phyloP scores from a whole-genome alignment of 2,329 filamentous ascomycete species.

The Ceratocystis eucalypticola region DNA sequence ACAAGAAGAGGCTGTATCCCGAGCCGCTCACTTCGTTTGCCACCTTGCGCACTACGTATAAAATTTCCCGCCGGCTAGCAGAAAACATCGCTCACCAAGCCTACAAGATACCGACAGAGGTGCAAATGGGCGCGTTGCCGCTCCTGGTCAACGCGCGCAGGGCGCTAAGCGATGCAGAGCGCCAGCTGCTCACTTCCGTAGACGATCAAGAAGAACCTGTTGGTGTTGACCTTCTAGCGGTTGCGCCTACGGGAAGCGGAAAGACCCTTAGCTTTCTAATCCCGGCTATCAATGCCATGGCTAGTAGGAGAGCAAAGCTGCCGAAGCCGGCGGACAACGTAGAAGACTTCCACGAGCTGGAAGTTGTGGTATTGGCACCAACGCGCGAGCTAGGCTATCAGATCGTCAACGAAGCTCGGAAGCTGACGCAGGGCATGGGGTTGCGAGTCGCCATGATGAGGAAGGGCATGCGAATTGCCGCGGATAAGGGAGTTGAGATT shows the following conservation, averaged over 20 bases:
- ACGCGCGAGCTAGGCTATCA: conserved; percentile 68
- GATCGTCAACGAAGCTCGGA: conserved; percentile 74
- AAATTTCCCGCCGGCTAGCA: conserved; percentile 57
- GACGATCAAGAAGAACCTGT: conserved; percentile 22
- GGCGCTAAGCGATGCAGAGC: conserved; percentile 29
- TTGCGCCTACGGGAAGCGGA: conserved; percentile 90
- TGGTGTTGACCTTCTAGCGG: conserved; percentile 56
- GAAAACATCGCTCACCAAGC: conserved; percentile 74
- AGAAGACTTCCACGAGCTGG: conserved; percentile 35
- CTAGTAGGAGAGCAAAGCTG: conserved; percentile 40
- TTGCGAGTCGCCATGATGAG: conserved; percentile 70
- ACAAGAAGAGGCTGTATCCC: conserved; percentile 54
- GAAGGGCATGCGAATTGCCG: conserved; percentile 63
- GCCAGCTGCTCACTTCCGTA: conserved; percentile 15
- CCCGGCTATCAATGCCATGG: conserved; percentile 65
- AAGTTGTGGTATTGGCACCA: conserved; percentile 60
- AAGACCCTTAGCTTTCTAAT: conserved; percentile 92
- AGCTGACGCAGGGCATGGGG: conserved; percentile 61
- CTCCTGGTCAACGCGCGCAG: conserved; percentile 50
- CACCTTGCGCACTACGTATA: conserved; percentile 56
- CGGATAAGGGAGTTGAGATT: conserved; percentile 30
- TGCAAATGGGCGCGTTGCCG: conserved; percentile 77
- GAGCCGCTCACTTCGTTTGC: conserved; percentile 67
- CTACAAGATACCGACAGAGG: conserved; percentile 80
- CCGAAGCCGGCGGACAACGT: conserved; percentile 27